These are phyloP conservation scores for Lichtheimia ramosa DNA, from an alignment of 371 early-diverging fungal species.

Conservation along the genomic window DNA sequence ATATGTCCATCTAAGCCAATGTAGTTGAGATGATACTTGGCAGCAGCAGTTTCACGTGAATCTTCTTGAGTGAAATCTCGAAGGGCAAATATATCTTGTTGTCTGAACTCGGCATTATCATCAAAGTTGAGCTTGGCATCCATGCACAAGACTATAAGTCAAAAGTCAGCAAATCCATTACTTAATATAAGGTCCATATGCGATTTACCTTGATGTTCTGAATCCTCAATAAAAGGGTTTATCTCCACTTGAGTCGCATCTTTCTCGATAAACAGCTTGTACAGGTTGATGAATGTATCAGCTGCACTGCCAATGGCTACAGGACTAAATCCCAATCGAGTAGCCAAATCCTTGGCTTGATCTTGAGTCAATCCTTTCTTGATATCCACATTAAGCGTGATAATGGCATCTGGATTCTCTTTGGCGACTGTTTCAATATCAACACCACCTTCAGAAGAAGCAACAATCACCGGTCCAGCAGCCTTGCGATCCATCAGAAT, in stretches of 20 bases:
- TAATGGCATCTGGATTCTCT: constrained; percentile 92
- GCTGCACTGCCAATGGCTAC: constrained; percentile 84
- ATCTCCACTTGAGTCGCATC: constrained; percentile 98
- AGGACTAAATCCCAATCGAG: constrained; percentile 87
- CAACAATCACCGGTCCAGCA: constrained; percentile 94
- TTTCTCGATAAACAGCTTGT: constrained; percentile 94
- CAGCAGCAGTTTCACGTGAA: constrained; percentile 95
- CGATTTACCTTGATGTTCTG: constrained; percentile 75
- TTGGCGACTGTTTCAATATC: constrained; percentile 97
- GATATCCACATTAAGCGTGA: constrained; percentile 81
- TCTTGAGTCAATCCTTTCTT: constrained; percentile 65
- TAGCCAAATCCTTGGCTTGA: constrained; percentile 68
- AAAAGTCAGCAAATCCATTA: not conserved
- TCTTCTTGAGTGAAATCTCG: constrained; percentile 97
- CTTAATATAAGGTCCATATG: not conserved
- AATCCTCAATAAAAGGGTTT: constrained; percentile 95
- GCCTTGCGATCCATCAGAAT: constrained; percentile 95
- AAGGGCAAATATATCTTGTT: constrained; percentile 84
- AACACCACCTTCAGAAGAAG: constrained; percentile 96
- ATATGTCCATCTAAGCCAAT: constrained; percentile 95
- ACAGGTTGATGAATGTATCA: constrained; percentile 88
- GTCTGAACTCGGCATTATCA: constrained; percentile 98
- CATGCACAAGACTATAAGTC: constrained; percentile 47
- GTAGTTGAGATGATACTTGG: constrained; percentile 97
- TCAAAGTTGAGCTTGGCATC: constrained; percentile 89